Conservation (phyloP, 2,329 filamentous ascomycete genomes). For the Sporothrix inflata region DNA sequence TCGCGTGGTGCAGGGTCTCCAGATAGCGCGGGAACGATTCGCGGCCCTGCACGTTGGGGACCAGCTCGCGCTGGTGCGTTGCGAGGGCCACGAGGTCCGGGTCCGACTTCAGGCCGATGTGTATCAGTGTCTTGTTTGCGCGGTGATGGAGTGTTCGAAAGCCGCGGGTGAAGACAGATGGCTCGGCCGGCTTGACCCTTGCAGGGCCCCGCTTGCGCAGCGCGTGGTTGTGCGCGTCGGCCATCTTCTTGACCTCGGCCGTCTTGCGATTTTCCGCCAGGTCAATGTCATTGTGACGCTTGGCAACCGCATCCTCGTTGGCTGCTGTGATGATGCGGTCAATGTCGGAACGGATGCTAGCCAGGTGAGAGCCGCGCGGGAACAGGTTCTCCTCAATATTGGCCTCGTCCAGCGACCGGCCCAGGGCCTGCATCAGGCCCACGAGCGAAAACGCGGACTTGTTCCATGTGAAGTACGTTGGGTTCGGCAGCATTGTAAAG, state of each 20-base stretch:
- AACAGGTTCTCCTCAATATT: neutral
- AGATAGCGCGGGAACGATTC: slow-evolving; percentile 41
- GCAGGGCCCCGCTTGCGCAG: neutral
- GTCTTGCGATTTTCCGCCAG: neutral
- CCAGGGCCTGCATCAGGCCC: slow-evolving; percentile 43
- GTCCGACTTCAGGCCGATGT: neutral
- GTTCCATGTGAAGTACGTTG: slow-evolving; percentile 57
- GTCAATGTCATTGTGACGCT: neutral
- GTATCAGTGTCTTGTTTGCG: neutral
- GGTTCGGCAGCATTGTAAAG: slow-evolving; percentile 61
- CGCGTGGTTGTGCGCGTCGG: neutral
- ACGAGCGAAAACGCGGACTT: slow-evolving; percentile 51
- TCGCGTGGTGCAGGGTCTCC: slow-evolving; percentile 47
- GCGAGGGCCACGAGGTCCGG: neutral
- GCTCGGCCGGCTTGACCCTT: neutral
- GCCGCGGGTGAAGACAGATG: slow-evolving; percentile 10
- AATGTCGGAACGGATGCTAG: slow-evolving; percentile 11
- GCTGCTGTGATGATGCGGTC: slow-evolving; percentile 42
- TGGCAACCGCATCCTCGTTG: neutral
- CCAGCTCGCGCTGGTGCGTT: neutral
- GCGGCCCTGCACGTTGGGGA: neutral
- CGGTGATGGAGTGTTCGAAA: neutral
- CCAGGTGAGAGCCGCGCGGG: slow-evolving; percentile 1
- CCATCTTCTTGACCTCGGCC: neutral
- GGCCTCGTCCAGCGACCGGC: neutral